Evolutionary conservation across 1,284 basidiomycete genomes (phyloP).

Genomic region (Exobasidium cylindrosporum): DNA sequence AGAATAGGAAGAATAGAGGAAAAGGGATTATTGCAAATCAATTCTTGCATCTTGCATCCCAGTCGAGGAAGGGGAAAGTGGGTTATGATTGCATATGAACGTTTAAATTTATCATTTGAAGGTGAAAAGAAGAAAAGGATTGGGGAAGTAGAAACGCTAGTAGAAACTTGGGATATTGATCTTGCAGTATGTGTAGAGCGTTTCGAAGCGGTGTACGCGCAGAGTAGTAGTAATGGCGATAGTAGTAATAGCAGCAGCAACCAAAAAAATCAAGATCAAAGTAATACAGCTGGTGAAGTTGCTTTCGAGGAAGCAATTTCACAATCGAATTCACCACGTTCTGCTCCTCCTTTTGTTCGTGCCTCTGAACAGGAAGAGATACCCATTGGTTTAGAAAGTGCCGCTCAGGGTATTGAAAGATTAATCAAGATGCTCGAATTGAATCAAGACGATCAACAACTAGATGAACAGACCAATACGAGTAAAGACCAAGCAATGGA

Average conservation of each 20-base stretch:
- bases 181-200: constrained; percentile 55
- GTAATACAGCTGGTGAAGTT: background rate
- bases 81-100: constrained; percentile 77
- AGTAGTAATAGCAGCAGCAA: background rate
- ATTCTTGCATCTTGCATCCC: constrained; percentile 76
- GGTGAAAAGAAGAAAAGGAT: constrained; percentile 4
- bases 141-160: constrained; percentile 23
- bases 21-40: constrained; percentile 58
- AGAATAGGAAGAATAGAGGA: constrained; percentile 60
- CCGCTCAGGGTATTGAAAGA: constrained; percentile 40
- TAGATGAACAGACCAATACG: background rate
- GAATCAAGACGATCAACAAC: constrained; percentile 2
- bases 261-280: background rate
- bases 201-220: constrained; percentile 24
- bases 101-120: background rate
- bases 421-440: constrained; percentile 25
- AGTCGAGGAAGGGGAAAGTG: constrained; percentile 73
- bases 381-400: constrained; percentile 16
- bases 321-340: background rate
- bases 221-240: background rate
- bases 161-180: constrained; percentile 52
- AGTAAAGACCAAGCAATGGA: background rate
- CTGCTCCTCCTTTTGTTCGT: background rate
- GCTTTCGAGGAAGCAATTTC: background rate
- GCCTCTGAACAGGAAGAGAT: background rate